Conservation (phyloP, 2,329 filamentous ascomycete genomes). For the Apiospora aurea region DNA sequence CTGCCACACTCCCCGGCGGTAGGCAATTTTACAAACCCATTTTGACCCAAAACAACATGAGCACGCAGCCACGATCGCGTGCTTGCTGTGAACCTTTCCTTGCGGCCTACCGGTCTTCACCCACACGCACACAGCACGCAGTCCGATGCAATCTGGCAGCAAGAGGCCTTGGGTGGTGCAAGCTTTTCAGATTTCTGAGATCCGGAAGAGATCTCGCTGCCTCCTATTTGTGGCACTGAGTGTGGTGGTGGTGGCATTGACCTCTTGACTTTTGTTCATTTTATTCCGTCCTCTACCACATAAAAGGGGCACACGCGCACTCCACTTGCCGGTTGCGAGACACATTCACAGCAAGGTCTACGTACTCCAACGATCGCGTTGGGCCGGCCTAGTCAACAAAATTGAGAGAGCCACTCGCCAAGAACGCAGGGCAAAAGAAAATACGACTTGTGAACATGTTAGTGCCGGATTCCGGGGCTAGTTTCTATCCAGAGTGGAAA, state of each 20-base stretch:
- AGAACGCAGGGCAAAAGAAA: background rate
- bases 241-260: background rate
- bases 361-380: background rate
- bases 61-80: background rate
- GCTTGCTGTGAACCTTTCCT: background rate
- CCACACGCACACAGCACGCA: background rate
- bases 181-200: slow-evolving; percentile 9
- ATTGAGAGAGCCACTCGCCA: slow-evolving; percentile 4
- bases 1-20: background rate
- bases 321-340: slow-evolving; percentile 1
- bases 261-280: background rate
- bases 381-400: background rate
- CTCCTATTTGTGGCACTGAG: background rate
- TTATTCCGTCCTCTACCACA: background rate
- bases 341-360: background rate
- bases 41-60: slow-evolving; percentile 2
- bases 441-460: background rate
- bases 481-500: background rate
- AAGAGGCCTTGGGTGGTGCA: background rate
- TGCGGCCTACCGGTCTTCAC: background rate
- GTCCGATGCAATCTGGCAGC: background rate
- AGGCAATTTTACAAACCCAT: background rate
- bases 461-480: slow-evolving; percentile 1
- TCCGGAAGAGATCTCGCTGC: background rate
- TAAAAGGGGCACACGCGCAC: slow-evolving; percentile 4